Evolutionary conservation across 495 filamentous ascomycete species (phyloP), one percentile per base, ranked within the genome.

Genomic region (Lasiosphaeria hispida): DNA sequence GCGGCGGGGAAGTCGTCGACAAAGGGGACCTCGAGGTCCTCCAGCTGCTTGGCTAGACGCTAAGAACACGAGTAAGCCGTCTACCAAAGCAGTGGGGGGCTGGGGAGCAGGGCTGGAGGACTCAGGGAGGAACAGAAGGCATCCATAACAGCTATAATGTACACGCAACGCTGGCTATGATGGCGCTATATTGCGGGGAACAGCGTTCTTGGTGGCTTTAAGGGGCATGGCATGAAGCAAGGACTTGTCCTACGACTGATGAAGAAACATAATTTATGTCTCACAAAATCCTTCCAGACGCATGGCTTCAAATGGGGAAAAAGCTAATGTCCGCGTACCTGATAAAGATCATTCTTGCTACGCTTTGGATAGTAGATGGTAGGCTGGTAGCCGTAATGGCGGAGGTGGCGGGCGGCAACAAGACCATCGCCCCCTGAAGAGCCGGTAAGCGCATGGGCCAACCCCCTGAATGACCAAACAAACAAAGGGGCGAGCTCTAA

Each of bases 281-380:
- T 30, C 23, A 2, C 23, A 30, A 30, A 45, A 10, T 17, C 17
- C 18, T 45, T 17, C 42, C 15, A 23, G 42, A 3, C 10, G 10
- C 14, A 14, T 14, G 14, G 7, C 13, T 17, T 17, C n/a, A 1
- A 14, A 3, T 19, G 18, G 10, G 15, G 14, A 23, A 45, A 3
- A 40, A 33, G 45, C 50, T 11, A 19, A 55, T 11, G 2, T 51
- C n/a, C 36, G 23, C 74, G 55, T 66, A 90, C 88, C 77, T 89
- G 81, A 68, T 96, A 97, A 13, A 97, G 80, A 38, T 95, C 91
- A 63, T 93, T 94, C 69, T 92, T 91, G 69, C 83, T 82, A 54
- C 87, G 84, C 70, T 96, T 97, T 10, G 94, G 94, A 68, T 96
- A 97, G 78, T 93, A 97, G 58, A 97, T 78, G 30, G 85, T 87